A percentile compares a stretch with the other conserved stretches of the same genome.
These are phyloP conservation scores for Teratosphaeria zuluensis DNA, from an alignment of 2,329 filamentous ascomycete species.

Conservation along the genomic window DNA sequence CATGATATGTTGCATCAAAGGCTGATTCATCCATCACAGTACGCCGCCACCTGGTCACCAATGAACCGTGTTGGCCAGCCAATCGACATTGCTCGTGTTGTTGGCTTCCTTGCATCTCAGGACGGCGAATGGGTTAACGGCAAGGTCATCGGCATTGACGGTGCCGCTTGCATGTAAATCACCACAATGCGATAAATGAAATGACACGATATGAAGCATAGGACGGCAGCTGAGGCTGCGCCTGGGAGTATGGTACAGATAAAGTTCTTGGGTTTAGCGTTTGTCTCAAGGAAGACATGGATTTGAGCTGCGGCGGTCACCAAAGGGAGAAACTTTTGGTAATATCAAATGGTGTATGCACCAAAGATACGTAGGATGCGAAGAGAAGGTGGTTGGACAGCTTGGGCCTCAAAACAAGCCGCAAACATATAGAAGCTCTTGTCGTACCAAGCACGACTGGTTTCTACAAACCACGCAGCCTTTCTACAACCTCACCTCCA, in stretches of 20 bases:
- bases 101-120: constrained; percentile 50
- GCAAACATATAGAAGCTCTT: too few species aligned
- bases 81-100: constrained; percentile 57
- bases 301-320: not conserved
- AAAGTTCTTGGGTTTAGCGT: not conserved
- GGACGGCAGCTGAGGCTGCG: not conserved
- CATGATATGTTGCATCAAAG: not conserved
- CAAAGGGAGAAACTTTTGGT: not conserved
- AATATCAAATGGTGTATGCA: not conserved
- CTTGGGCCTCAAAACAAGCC: too few species aligned
- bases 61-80: constrained; percentile 57
- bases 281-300: not conserved
- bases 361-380: not conserved
- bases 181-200: not conserved
- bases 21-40: constrained; percentile 29
- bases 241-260: not conserved
- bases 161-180: constrained; percentile 32
- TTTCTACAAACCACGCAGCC: too few species aligned
- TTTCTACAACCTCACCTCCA: too few species aligned
- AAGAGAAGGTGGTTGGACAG: not conserved
- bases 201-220: not conserved
- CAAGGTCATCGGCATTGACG: constrained; percentile 43
- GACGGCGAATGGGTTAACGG: constrained; percentile 48
- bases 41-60: constrained; percentile 54
- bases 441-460: too few species aligned